Conservation (phyloP, 2,329 filamentous ascomycete genomes). For the Pyrenochaeta sp. region DNA sequence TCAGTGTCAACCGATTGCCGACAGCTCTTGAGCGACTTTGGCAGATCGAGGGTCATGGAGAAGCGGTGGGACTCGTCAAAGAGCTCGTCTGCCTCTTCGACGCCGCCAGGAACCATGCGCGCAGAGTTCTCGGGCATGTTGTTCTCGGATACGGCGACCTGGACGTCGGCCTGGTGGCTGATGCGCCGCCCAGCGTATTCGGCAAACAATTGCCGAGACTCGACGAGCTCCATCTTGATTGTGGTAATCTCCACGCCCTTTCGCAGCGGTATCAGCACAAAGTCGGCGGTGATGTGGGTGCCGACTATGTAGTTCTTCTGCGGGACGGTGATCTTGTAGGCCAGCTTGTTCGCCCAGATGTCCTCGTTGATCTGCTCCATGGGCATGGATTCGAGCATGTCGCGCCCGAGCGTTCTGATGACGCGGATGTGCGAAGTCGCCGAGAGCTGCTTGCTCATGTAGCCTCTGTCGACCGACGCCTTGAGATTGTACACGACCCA, state of each 20-base stretch:
- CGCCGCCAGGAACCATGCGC: constrained; percentile 35
- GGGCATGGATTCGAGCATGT: constrained; percentile 74
- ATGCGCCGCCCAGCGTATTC: constrained; percentile 52
- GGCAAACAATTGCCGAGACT: constrained; percentile 59
- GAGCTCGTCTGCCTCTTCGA: constrained; percentile 48
- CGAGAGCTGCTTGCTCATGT: constrained; percentile 86
- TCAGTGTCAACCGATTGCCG: constrained; percentile 89
- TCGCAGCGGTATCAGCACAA: constrained; percentile 84
- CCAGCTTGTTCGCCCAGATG: constrained; percentile 96
- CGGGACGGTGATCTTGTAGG: constrained; percentile 92
- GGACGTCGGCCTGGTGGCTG: constrained; percentile 39
- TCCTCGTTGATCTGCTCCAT: constrained; percentile 80
- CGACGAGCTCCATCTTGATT: constrained; percentile 80
- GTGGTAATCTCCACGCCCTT: constrained; percentile 89
- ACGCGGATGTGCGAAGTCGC: constrained; percentile 71
- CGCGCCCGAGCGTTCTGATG: constrained; percentile 58
- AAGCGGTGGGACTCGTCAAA: constrained; percentile 69
- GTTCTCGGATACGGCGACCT: constrained; percentile 44
- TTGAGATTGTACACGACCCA: constrained; percentile 92
- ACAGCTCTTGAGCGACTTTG: constrained; percentile 82
- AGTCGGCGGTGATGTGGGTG: constrained; percentile 82
- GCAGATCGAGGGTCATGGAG: constrained; percentile 70
- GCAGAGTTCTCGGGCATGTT: constrained; percentile 47
- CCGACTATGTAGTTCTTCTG: constrained; percentile 96
- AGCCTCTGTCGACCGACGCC: constrained; percentile 85